Conservation (phyloP, 768 basidiomycete genomes). For the Boletus vinaceobasis region DNA sequence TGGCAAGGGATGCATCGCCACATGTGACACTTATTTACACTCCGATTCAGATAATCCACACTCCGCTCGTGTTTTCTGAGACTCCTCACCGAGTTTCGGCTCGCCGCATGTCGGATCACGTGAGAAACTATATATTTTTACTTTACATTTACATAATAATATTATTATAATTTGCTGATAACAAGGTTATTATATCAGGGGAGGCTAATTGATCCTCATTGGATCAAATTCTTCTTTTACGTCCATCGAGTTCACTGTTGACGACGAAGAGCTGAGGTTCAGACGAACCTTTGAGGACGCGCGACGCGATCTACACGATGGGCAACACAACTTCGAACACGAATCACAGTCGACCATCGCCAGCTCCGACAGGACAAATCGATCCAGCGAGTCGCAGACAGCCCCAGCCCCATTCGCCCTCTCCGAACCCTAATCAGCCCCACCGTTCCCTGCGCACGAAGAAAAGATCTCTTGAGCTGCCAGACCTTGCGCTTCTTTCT, state of each 20-base stretch:
- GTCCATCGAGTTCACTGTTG: conserved; percentile 29
- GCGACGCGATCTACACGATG: conserved; percentile 27
- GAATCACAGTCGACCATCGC: conserved; percentile 27
- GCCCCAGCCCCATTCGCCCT: conserved; percentile 33
- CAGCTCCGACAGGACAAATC: conserved; percentile 24
- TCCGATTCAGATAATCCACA: too few relatives aligned
- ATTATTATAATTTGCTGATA: conserved; percentile 11
- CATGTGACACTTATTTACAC: too few relatives aligned
- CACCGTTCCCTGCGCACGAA: conserved; percentile 63
- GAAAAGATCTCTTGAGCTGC: conserved; percentile 73
- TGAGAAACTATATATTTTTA: conserved; percentile 6
- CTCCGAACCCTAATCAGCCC: conserved; percentile 41
- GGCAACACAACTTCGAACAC: conserved; percentile 33
- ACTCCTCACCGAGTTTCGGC: too few relatives aligned
- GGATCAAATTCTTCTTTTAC: conserved; percentile 30
- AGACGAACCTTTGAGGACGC: conserved; percentile 13
- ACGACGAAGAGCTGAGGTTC: conserved; percentile 15
- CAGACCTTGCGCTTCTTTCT: conserved; percentile 60
- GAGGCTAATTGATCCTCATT: conserved; percentile 23
- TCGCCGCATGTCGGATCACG: neutral
- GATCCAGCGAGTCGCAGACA: conserved; percentile 20
- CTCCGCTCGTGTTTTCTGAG: too few relatives aligned
- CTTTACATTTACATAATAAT: conserved; percentile 13
- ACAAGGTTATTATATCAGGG: conserved; percentile 20
- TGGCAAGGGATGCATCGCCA: too few relatives aligned